phyloP scores from a whole-genome alignment of 2,329 filamentous ascomycete genomes.

The Sporothrix schenckii region DNA sequence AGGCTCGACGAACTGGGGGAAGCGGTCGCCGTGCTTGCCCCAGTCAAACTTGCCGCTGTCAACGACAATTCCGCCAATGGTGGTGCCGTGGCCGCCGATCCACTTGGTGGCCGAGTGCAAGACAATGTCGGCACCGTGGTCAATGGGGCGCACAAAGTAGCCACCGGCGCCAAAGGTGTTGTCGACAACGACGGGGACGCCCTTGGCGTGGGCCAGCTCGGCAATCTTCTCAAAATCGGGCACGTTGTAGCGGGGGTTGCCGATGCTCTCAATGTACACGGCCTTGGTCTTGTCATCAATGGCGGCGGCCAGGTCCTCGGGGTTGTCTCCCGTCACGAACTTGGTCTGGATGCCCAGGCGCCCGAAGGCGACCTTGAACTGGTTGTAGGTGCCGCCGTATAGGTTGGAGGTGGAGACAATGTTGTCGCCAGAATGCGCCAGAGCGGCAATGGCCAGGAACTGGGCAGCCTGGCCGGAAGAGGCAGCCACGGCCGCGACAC shows the following conservation, averaged over 20 bases:
- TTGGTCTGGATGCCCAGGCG: slow-evolving; percentile 86
- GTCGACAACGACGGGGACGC: slow-evolving; percentile 73
- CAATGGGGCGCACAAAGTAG: slow-evolving; percentile 83
- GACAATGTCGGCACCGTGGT: slow-evolving; percentile 90
- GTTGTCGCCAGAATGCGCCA: slow-evolving; percentile 89
- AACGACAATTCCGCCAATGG: slow-evolving; percentile 81
- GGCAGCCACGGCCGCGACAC: slow-evolving; percentile 80
- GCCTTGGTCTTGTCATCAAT: slow-evolving; percentile 96
- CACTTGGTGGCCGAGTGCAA: slow-evolving; percentile 95
- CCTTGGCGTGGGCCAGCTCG: slow-evolving; percentile 71
- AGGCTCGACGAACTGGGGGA: slow-evolving; percentile 91
- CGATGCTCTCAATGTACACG: slow-evolving; percentile 88
- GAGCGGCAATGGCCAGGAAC: slow-evolving; percentile 82
- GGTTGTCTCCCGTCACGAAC: slow-evolving; percentile 79
- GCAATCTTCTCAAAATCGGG: slow-evolving; percentile 88
- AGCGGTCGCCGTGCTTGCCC: slow-evolving; percentile 79
- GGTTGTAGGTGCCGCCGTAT: slow-evolving; percentile 96
- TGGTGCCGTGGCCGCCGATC: slow-evolving; percentile 95
- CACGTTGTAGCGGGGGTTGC: slow-evolving; percentile 91
- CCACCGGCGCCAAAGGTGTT: slow-evolving; percentile 96
- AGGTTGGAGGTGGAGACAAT: slow-evolving; percentile 88
- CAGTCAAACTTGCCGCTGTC: slow-evolving; percentile 94
- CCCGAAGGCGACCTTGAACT: slow-evolving; percentile 88
- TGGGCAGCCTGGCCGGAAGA: slow-evolving; percentile 88
- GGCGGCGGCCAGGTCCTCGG: slow-evolving; percentile 74